Evolutionary conservation across 2,329 filamentous ascomycete genomes (phyloP).

Genomic region (Fusarium sp.): DNA sequence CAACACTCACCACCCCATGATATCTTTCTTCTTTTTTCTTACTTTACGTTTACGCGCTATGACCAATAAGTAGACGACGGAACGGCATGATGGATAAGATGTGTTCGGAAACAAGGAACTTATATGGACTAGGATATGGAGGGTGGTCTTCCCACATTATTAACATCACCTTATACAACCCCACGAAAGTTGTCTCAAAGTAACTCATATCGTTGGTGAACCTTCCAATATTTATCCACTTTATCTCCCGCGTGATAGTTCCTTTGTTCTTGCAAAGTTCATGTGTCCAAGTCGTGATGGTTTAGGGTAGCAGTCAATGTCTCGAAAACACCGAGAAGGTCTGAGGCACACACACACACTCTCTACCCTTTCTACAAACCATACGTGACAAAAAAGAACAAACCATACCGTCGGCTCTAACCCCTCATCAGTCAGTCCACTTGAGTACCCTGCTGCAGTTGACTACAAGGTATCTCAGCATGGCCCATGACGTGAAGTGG

Average conservation of each 20-base stretch:
- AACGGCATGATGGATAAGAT: neutral
- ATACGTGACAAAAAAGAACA: neutral
- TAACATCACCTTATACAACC: slow-evolving; percentile 1
- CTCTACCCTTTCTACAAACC: neutral
- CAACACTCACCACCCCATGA: neutral
- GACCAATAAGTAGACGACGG: neutral
- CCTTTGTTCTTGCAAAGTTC: neutral
- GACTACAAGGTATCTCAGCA: slow-evolving; percentile 6
- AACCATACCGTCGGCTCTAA: neutral
- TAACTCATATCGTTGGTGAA: slow-evolving; percentile 1
- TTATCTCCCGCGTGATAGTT: slow-evolving; percentile 23
- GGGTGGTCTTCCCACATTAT: slow-evolving; percentile 13
- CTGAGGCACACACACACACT: neutral
- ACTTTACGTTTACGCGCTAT: neutral
- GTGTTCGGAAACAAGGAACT: neutral
- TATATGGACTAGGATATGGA: neutral
- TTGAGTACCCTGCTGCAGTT: neutral
- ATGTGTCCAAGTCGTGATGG: slow-evolving; percentile 10
- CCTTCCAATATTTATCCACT: neutral
- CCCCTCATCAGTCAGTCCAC: neutral
- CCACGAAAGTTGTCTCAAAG: neutral
- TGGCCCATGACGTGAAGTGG: slow-evolving; percentile 23
- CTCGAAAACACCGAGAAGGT: slow-evolving; percentile 8
- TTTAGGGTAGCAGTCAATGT: slow-evolving; percentile 27
- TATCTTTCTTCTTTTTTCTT: neutral